Base-by-base conservation (phyloP, 192 early-diverging fungal species). In the Backusella westeae region DNA sequence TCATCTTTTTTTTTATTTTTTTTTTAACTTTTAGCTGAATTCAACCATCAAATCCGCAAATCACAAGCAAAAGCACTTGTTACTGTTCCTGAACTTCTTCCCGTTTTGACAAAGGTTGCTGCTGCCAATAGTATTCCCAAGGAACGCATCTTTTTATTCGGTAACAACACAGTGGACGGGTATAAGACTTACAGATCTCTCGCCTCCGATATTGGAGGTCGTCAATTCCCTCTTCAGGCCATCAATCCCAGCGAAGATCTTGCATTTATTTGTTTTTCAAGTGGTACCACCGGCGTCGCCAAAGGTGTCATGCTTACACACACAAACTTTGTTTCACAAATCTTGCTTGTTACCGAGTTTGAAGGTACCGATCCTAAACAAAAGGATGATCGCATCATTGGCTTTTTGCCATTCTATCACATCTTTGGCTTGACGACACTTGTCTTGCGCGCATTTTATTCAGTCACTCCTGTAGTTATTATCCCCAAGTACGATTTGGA, bases 251-350 rank as follows among this genome's bases (percentile, higher is more conserved):
- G 21, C 17, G 44, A 53, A 0, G 68, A 76, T 3, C 80, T 76
- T 5, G 91, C 90, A 7, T 90, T 89, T 75, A 82, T 94, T 19
- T 93, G 89, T 78, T 95, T 93, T 81, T 90, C 88, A 29, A 89
- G 87, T 8, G 89, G 87, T 6, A 90, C 89, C 17, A 89, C 85
- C 0, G 90, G 94, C 12, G 85, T 79, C 63, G 91, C 92, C 41
- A 98, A 98, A 80, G 95, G 95, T 75, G 94, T 98, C 19, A 84
- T 88, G 67, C 90, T 92, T 2, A 95, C 92, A 29, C 95, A 96
- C 69, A 76, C 78, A 10, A 96, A 96, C 85, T 88, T 96, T 76
- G 90, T 94, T 9, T 85, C 94, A 32, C 96, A 97, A 75, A 81
- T 90, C 17, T 26, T 82, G 23, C 91, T 94, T 72, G 83, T 89